Evolutionary conservation across 176 grass and related monocot species (phyloP).

Genomic region (Musa beccarii): DNA sequence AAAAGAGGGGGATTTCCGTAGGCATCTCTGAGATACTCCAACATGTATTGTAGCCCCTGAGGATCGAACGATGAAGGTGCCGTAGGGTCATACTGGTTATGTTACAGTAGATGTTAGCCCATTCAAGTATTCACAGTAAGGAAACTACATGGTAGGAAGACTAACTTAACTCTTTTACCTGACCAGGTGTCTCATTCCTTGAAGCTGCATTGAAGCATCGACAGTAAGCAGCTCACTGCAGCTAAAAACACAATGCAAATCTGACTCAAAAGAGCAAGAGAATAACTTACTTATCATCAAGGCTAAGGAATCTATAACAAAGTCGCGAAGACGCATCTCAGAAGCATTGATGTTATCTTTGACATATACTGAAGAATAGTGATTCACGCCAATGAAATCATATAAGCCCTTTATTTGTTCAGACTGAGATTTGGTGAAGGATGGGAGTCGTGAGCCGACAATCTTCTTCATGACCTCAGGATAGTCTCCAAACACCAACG

Average conservation of each 20-base stretch:
- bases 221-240: neutral
- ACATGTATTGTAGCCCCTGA: constrained; percentile 24
- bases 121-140: neutral
- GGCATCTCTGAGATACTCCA: constrained; percentile 41
- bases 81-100: constrained; percentile 17
- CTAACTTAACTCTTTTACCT: constrained; percentile 25
- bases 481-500: constrained; percentile 35
- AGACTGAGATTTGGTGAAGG: constrained; percentile 31
- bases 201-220: constrained; percentile 33
- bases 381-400: constrained; percentile 64
- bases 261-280: neutral
- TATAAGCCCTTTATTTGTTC: constrained; percentile 26
- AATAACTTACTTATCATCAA: constrained; percentile 38
- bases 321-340: constrained; percentile 26
- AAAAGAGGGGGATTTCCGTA: constrained; percentile 51
- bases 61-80: constrained; percentile 18
- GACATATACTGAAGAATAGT: constrained; percentile 54
- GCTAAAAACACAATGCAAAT: neutral
- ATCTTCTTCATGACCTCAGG: constrained; percentile 43
- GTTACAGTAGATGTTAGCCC: neutral
- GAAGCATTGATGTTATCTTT: constrained; percentile 25
- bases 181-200: constrained; percentile 29
- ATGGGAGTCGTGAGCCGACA: constrained; percentile 36
- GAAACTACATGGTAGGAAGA: neutral
- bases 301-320: constrained; percentile 33